Percentiles rank a stretch among this genome's conserved stretches.
These are phyloP conservation scores for Oryza coarctata DNA, from an alignment of 176 grass and related monocot species.

Conservation along the genomic window DNA sequence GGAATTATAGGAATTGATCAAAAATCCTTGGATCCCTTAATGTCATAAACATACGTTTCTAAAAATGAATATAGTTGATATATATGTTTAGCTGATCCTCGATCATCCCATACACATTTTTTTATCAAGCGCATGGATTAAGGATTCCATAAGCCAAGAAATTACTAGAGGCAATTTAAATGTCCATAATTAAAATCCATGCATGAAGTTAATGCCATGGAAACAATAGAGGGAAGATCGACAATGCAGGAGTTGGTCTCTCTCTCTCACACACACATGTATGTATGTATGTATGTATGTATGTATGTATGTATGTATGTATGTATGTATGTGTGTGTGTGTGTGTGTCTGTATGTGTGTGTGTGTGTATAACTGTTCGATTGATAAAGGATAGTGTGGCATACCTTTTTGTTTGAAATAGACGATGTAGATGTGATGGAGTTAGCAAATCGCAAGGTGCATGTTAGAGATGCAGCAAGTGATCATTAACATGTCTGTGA, in stretches of 20 bases:
- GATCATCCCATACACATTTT: not conserved
- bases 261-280: no score
- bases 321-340: no score
- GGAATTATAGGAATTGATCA: no score
- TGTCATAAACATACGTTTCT: not conserved
- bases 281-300: no score
- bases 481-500: not conserved
- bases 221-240: not conserved
- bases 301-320: no score
- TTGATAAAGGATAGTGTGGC: not conserved
- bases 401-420: not conserved
- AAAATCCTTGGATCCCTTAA: no score
- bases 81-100: not conserved
- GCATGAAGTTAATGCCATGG: not conserved
- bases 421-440: not conserved
- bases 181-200: not conserved
- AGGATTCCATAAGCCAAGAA: not conserved
- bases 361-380: no score
- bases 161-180: not conserved
- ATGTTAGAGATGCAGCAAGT: not conserved
- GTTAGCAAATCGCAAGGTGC: not conserved
- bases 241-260: not conserved
- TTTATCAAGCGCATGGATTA: not conserved
- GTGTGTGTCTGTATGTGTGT: no score
- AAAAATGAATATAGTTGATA: not conserved